Evolutionary conservation across 257 asterid species (phyloP), one percentile per base, ranked within the genome.

Genomic region (Scutellaria minor): DNA sequence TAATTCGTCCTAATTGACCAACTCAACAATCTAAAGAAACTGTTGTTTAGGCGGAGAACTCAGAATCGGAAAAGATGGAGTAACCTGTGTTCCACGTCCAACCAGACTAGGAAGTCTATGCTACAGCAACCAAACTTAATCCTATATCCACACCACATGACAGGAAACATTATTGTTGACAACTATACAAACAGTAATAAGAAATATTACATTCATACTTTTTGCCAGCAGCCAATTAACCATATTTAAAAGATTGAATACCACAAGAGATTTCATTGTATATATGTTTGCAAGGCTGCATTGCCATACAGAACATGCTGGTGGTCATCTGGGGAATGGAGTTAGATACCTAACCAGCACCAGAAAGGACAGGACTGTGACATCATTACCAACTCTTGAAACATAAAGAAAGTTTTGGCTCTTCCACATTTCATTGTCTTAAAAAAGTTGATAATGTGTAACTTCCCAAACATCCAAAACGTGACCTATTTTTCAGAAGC

Each of bases 401-500:
- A 24, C 27, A 24, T 24, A 24, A 24, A 1, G 27, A 24, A 24
- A 1, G 2, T 24, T 24, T 24, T 24, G 27, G 27, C 27, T 24
- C 27, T 24, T 2, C 27, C 27, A 24, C 27, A 24, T 24, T 24
- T 24, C 27, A 24, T 24, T 24, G 27, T 24, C 27, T 24, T 24
- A 24, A 18, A 48, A 22, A 66, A 50, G 0, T 24, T 24, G 27
- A 24, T 24, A 24, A 24, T 24, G 27, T 2, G 1, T 24, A 24
- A 24, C 2, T 24, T 24, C 27, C 27, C 27, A 24, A 1, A 24
- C 1, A 24, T 24, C 27, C 27, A 24, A 24, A 24, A 24, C 1
- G 52, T 35, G 40, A 31, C 31, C 52, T 37, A 50, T 35, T 53
- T 46, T 35, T 40, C 57, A 62, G n/a, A 64, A 39, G 64, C 64